Percentiles rank a stretch among this genome's conserved stretches.
phyloP scores from a whole-genome alignment of 306 rosid genomes.

The Trichosanthes truncata region DNA sequence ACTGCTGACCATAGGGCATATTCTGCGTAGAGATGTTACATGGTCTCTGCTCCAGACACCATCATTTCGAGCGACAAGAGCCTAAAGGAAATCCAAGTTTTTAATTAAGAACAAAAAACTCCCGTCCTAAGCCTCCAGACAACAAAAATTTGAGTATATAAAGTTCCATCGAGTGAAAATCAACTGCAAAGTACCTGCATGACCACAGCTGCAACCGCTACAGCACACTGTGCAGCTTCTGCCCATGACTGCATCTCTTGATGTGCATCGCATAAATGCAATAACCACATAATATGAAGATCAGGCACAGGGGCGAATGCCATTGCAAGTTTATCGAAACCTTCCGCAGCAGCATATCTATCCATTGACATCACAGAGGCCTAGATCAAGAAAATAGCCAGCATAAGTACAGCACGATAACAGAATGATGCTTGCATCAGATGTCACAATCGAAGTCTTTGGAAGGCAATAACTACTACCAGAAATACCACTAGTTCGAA shows the following conservation, averaged over 20 bases:
- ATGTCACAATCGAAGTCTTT: neutral
- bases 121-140: neutral
- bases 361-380: conserved; percentile 84
- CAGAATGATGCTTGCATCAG: neutral
- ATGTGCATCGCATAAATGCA: conserved; percentile 96
- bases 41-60: conserved; percentile 99
- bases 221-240: conserved; percentile 99
- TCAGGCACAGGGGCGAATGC: conserved; percentile 99
- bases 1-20: conserved; percentile 94
- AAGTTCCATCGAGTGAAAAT: neutral
- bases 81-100: conserved; percentile 33
- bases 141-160: neutral
- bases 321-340: conserved; percentile 89
- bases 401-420: neutral
- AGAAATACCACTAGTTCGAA: neutral
- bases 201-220: conserved; percentile 95
- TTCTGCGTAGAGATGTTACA: conserved; percentile 78
- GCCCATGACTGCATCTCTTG: conserved; percentile 99
- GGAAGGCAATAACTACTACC: neutral
- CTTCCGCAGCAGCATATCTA: conserved; percentile 91
- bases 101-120: neutral
- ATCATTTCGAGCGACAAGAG: conserved; percentile 95
- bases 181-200: conserved; percentile 58
- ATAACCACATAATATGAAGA: conserved; percentile 99
- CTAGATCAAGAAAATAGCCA: conserved; percentile 33